Evolutionary conservation across 495 filamentous ascomycete genomes (phyloP).

Genomic region (Neurospora sp.): DNA sequence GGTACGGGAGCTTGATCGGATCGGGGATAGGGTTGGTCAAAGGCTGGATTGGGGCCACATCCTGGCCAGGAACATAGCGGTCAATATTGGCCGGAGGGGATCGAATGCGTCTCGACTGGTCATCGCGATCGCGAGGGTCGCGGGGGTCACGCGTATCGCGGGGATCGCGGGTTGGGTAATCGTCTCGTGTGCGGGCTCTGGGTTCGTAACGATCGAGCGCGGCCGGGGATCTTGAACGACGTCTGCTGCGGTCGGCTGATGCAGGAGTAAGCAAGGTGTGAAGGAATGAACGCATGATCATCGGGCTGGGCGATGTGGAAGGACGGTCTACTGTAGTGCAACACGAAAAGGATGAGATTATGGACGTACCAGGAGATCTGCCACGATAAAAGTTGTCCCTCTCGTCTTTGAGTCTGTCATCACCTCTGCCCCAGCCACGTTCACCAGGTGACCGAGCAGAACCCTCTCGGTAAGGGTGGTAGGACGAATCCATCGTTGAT

Average conservation of each 20-base stretch:
- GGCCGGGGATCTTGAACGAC: slow-evolving; percentile 62
- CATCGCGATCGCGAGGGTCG: slow-evolving; percentile 46
- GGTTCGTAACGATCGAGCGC: slow-evolving; percentile 67
- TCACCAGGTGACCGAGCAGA: slow-evolving; percentile 41
- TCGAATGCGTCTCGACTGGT: slow-evolving; percentile 43
- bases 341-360: slow-evolving; percentile 5
- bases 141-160: background rate
- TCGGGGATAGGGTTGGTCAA: slow-evolving; percentile 66
- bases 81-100: slow-evolving; percentile 72
- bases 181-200: slow-evolving; percentile 55
- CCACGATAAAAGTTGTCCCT: slow-evolving; percentile 44
- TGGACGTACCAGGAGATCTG: slow-evolving; percentile 45
- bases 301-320: background rate
- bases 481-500: slow-evolving; percentile 34
- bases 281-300: background rate
- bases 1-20: slow-evolving; percentile 75
- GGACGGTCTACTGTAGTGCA: background rate
- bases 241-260: slow-evolving; percentile 36
- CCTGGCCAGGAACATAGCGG: slow-evolving; percentile 88
- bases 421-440: slow-evolving; percentile 38
- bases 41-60: slow-evolving; percentile 43
- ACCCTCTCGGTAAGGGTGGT: slow-evolving; percentile 28
- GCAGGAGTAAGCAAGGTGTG: slow-evolving; percentile 6
- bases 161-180: slow-evolving; percentile 33
- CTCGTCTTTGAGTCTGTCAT: slow-evolving; percentile 41